Conservation (phyloP, 2,329 filamentous ascomycete genomes). For the Colletotrichum acutatum region DNA sequence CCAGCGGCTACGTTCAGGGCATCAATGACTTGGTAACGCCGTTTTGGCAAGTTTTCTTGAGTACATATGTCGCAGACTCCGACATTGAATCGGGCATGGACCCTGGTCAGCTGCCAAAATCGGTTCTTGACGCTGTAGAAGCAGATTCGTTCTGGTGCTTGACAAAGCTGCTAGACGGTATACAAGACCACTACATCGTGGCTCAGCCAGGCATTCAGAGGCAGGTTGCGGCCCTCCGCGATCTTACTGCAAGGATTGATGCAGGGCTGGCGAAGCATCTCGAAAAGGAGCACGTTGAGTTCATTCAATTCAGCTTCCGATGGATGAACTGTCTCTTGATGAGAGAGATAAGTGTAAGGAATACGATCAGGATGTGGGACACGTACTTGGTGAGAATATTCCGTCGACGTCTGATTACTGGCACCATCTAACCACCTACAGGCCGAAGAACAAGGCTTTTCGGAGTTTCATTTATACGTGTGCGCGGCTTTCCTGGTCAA, state of each 20-base stretch:
- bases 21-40: slow-evolving; percentile 98
- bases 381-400: slow-evolving; percentile 84
- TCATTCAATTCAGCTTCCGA: slow-evolving; percentile 98
- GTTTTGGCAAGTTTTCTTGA: slow-evolving; percentile 97
- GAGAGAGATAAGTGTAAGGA: slow-evolving; percentile 95
- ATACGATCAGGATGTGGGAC: slow-evolving; percentile 99
- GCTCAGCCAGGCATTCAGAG: slow-evolving; percentile 96
- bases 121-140: slow-evolving; percentile 95
- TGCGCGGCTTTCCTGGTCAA: slow-evolving; percentile 98
- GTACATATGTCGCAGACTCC: slow-evolving; percentile 92
- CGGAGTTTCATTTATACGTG: slow-evolving; percentile 97
- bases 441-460: slow-evolving; percentile 99
- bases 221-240: slow-evolving; percentile 88
- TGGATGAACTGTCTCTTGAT: slow-evolving; percentile 99
- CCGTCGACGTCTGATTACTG: neutral
- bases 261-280: slow-evolving; percentile 85
- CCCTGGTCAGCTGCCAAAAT: slow-evolving; percentile 88
- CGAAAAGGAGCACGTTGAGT: slow-evolving; percentile 91
- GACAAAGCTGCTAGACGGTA: slow-evolving; percentile 97
- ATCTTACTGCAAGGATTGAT: slow-evolving; percentile 92
- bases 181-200: slow-evolving; percentile 99
- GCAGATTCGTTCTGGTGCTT: slow-evolving; percentile 99
- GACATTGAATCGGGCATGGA: slow-evolving; percentile 97
- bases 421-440: slow-evolving; percentile 49
- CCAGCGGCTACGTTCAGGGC: slow-evolving; percentile 96